Conservation (phyloP, 2,329 filamentous ascomycete species). For the Lizonia empirigonia region DNA sequence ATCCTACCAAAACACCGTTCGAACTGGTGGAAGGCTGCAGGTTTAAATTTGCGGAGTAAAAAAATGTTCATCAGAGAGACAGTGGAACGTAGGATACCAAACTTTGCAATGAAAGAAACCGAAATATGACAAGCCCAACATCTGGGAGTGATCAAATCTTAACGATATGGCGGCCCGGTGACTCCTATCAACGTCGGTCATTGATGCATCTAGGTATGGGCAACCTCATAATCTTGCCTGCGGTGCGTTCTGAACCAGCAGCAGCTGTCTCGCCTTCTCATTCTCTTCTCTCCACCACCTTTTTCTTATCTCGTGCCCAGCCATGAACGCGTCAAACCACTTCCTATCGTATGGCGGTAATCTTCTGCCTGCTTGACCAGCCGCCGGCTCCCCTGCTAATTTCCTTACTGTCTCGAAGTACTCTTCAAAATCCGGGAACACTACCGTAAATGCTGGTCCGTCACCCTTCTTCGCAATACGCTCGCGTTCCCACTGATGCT, state of each 20-base stretch:
- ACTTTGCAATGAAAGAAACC: no score
- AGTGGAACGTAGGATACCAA: no score
- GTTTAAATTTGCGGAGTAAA: no score
- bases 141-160: no score
- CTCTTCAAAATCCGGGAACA: slow-evolving; percentile 67
- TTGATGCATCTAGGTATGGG: background rate
- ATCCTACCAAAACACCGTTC: no score
- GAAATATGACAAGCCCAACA: no score
- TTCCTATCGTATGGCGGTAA: slow-evolving; percentile 51
- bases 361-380: slow-evolving; percentile 52
- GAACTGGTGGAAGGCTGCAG: no score
- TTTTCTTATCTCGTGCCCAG: slow-evolving; percentile 62
- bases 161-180: no score
- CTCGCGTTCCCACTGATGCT: slow-evolving; percentile 63
- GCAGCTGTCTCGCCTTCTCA: slow-evolving; percentile 36
- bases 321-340: slow-evolving; percentile 60
- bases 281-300: slow-evolving; percentile 64
- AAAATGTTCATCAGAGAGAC: no score
- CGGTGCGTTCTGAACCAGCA: background rate
- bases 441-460: slow-evolving; percentile 60
- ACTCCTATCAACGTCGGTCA: background rate
- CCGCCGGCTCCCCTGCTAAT: slow-evolving; percentile 55
- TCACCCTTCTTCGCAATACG: slow-evolving; percentile 62
- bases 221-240: background rate
- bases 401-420: slow-evolving; percentile 65